Percentiles rank a stretch among this genome's conserved stretches.
These are phyloP conservation scores for Tolypocladium guangdongense DNA, from an alignment of 2,329 filamentous ascomycete species.

Conservation along the genomic window DNA sequence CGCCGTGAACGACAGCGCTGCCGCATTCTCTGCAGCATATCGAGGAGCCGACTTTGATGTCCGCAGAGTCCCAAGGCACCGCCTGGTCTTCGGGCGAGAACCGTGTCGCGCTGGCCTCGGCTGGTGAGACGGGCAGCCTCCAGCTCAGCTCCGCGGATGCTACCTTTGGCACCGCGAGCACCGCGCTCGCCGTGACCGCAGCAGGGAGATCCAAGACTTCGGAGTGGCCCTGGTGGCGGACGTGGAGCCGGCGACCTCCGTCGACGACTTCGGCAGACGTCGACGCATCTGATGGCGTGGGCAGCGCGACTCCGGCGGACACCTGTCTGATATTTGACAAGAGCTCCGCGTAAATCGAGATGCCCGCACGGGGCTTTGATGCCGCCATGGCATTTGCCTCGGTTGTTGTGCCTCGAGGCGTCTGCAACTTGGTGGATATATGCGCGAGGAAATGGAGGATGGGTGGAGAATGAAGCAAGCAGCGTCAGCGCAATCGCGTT, in stretches of 20 bases:
- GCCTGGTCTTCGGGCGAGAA: slow-evolving; percentile 25
- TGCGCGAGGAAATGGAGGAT: not conserved
- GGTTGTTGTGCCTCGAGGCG: not conserved
- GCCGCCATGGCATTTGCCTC: slow-evolving; percentile 7
- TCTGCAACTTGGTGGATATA: not conserved
- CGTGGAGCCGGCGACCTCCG: slow-evolving; percentile 32
- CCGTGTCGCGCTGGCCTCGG: slow-evolving; percentile 11
- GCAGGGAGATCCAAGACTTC: slow-evolving; percentile 31
- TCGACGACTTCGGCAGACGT: slow-evolving; percentile 33
- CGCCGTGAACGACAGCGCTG: slow-evolving; percentile 24
- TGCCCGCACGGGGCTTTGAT: slow-evolving; percentile 1
- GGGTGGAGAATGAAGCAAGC: not conserved
- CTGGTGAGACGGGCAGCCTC: slow-evolving; percentile 35
- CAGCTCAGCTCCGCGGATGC: slow-evolving; percentile 33
- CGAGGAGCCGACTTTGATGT: slow-evolving; percentile 27
- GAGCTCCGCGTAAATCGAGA: slow-evolving; percentile 51
- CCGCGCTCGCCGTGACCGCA: slow-evolving; percentile 19
- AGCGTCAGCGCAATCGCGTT: not conserved
- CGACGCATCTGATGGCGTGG: slow-evolving; percentile 28
- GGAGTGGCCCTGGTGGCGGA: slow-evolving; percentile 33
- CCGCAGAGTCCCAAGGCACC: slow-evolving; percentile 46
- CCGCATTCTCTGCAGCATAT: slow-evolving; percentile 33
- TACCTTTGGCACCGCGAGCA: slow-evolving; percentile 25
- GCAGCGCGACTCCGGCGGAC: slow-evolving; percentile 43
- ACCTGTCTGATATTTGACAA: slow-evolving; percentile 54